Percentiles rank a stretch among this genome's conserved stretches.
Conservation (phyloP, 1,139 yeast genomes). For the Scheffersomyces insectosa region DNA sequence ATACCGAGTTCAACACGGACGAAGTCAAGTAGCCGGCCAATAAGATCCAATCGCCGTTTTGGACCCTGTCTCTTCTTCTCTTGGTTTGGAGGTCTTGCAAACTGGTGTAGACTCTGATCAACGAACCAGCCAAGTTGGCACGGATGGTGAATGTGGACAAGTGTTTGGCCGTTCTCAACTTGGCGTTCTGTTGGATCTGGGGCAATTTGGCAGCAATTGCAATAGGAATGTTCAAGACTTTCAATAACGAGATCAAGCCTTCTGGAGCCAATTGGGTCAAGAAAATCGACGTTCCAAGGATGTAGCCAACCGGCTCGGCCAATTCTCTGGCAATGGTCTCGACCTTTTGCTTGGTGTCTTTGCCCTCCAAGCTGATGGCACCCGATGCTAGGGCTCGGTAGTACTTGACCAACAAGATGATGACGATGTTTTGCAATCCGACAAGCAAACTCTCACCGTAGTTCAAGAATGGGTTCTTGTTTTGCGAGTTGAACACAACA, state of each 20-base stretch:
- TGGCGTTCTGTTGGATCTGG: slow-evolving; percentile 51
- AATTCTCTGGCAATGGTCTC: slow-evolving; percentile 2
- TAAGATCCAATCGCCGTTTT: slow-evolving; percentile 18
- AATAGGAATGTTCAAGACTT: slow-evolving; percentile 55
- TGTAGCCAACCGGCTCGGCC: slow-evolving; percentile 26
- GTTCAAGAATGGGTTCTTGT: slow-evolving; percentile 36
- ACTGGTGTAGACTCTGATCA: slow-evolving; percentile 60
- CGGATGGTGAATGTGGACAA: slow-evolving; percentile 54
- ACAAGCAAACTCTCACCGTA: slow-evolving; percentile 46
- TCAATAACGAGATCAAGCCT: slow-evolving; percentile 35
- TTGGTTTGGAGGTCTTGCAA: slow-evolving; percentile 25
- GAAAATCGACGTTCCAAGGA: slow-evolving; percentile 29
- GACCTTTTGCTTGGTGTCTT: slow-evolving; percentile 15
- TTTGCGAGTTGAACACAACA: slow-evolving; percentile 40
- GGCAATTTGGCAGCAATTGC: slow-evolving; percentile 55
- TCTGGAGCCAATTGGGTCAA: slow-evolving; percentile 36
- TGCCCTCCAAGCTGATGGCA: slow-evolving; percentile 12
- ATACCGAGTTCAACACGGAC: slow-evolving; percentile 21
- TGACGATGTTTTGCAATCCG: slow-evolving; percentile 42
- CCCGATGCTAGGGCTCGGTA: slow-evolving; percentile 30
- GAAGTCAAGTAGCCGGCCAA: slow-evolving; percentile 25
- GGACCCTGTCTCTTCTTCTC: slow-evolving; percentile 6
- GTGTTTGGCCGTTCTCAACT: slow-evolving; percentile 53
- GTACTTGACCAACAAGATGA: slow-evolving; percentile 39
- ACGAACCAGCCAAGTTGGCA: slow-evolving; percentile 56